Base-by-base conservation (phyloP, 2,329 filamentous ascomycete genomes). In the Conoideocrella luteorostrata region DNA sequence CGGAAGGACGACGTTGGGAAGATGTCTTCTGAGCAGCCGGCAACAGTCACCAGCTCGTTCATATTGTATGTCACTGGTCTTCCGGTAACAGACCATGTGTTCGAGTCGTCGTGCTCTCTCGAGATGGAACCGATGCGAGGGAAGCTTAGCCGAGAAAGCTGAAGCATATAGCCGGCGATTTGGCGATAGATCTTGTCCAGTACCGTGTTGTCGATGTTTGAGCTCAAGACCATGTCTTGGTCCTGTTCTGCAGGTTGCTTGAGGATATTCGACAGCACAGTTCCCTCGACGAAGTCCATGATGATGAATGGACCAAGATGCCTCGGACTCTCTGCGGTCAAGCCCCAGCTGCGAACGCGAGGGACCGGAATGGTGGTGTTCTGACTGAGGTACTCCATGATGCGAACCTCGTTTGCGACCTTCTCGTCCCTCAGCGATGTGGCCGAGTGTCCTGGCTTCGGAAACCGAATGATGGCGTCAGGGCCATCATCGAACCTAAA, bases 61-160 rank as follows among this genome's bases (percentile, higher is more conserved):
- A 68, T 67, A 29, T 64, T 62, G 39, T 62, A 63, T n/a, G 62
- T 67, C n/a, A 68, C 50, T 6, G 65, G 64, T 44, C 62, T 49
- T 45, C 47, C 41, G 17, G 53, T 52, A 39, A 65, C 62, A 13
- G 50, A 46, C 61, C 58, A 70, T 33, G 15, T 22, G n/a, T 32
- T 22, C 10, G 39, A 10, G 18, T 41, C 40, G 17, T 41, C 41
- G n/a, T 20, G 5, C 20, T 56, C 49, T 39, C 50, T 47, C 4
- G 61, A 62, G 39, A 69, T 63, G 20, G 63, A 58, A 6, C 63
- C 61, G 28, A 67, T 64, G 4, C 37, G 28, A 17, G 49, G 13
- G 46, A 68, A 63, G 1, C 36, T 20, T 24, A 63, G 52, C 20
- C 50, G 46, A 46, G 55, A 67, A 28, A 68, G 50, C 22, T 59